phyloP scores from a whole-genome alignment of 1,284 basidiomycete genomes.

The Apiotrichum sp. region DNA sequence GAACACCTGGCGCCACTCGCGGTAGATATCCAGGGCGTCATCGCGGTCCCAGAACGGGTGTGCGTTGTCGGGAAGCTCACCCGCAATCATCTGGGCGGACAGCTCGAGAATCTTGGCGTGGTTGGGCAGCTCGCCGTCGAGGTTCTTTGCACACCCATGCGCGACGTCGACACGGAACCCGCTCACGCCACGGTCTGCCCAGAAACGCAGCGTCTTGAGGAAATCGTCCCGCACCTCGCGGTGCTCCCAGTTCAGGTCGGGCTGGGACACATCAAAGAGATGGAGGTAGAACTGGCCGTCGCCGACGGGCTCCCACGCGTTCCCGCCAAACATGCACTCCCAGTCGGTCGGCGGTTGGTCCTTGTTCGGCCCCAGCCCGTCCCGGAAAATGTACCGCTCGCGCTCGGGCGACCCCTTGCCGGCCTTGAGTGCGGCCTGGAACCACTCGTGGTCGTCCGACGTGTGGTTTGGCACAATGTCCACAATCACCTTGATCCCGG shows the following conservation, averaged over 20 bases:
- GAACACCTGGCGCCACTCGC: constrained; percentile 39
- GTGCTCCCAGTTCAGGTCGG: constrained; percentile 74
- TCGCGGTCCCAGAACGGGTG: constrained; percentile 35
- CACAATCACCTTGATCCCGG: constrained; percentile 69
- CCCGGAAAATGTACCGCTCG: constrained; percentile 71
- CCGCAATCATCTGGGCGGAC: constrained; percentile 12
- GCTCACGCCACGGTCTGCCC: constrained; percentile 65
- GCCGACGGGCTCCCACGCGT: constrained; percentile 68
- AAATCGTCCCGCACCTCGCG: constrained; percentile 59
- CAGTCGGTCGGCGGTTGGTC: constrained; percentile 68
- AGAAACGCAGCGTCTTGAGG: constrained; percentile 63
- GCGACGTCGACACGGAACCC: constrained; percentile 57
- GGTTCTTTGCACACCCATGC: constrained; percentile 29
- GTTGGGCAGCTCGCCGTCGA: constrained; percentile 7
- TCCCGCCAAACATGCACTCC: constrained; percentile 63
- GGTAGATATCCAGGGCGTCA: constrained; percentile 35
- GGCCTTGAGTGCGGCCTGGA: constrained; percentile 57
- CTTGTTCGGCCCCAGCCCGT: constrained; percentile 47
- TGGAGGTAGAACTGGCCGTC: constrained; percentile 66
- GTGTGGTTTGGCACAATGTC: constrained; percentile 77
- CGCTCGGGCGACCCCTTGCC: constrained; percentile 58
- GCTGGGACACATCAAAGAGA: constrained; percentile 63
- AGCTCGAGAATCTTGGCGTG: constrained; percentile 16
- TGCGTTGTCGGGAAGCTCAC: constrained; percentile 16
- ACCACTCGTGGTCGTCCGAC: constrained; percentile 73